Base-by-base conservation (phyloP, 331 rosid species). In the Quercus lobata region DNA sequence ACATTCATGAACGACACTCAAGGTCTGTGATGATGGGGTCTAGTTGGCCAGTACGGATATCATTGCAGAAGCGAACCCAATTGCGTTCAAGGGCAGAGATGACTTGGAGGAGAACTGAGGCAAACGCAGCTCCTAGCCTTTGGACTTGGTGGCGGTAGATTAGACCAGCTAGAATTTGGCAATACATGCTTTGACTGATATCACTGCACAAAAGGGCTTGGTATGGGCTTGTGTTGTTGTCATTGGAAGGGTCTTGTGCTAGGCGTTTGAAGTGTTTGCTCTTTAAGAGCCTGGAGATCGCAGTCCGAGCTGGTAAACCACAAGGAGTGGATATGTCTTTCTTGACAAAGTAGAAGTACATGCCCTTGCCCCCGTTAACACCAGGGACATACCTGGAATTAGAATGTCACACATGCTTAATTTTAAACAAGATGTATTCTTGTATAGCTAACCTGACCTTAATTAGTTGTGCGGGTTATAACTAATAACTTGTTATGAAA, bases 181-280 rank as follows among this genome's bases (percentile, higher is more conserved):
- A 94, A 71, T 94, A 89, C 93, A 94, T 88, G 92, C 98, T 94
- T 78, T 94, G 97, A 84, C 46, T 84, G 83, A 86, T 88, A 83
- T 94, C 97, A 52, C 76, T 69, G 90, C 97, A 94, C 0, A 94
- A 79, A 75, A 94, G 83, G 74, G 90, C 78, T 73, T 86, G 89
- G 87, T 91, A 93, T 0, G 94, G 97, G 85, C 98, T 94, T 1
- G 98, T 94, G 84, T 78, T 78, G 74, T 91, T 37, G 44, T 7
- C 84, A 35, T 86, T 91, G 90, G 91, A 92, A 11, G 94, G 86
- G 52, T 91, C 92, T 6, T 30, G 80, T 6, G 87, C 69, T 0
- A 93, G 84, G 83, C 87, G 80, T 81, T 87, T 91, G 85, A 92
- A 94, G 84, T 94, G 94, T 81, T 87, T 86, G 93, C 98, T 94